Percentiles rank a stretch among this genome's conserved stretches.
These are phyloP conservation scores for Melanopsichium pennsylvanicum DNA, from an alignment of 1,284 basidiomycete species.

Conservation along the genomic window DNA sequence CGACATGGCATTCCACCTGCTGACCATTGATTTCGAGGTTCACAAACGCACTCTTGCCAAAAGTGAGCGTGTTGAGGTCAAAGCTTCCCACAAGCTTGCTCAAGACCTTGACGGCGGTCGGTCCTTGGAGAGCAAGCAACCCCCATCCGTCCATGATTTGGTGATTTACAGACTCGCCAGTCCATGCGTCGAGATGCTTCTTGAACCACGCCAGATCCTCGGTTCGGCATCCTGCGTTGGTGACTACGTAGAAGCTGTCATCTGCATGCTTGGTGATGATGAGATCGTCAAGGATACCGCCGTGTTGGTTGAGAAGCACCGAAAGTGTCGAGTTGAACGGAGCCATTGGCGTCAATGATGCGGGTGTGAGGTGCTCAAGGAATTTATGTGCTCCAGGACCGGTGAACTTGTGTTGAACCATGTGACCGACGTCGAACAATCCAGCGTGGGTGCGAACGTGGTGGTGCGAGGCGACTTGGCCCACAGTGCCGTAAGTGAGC, in stretches of 20 bases:
- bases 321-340: slow-evolving; percentile 77
- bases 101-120: slow-evolving; percentile 80
- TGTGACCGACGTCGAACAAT: slow-evolving; percentile 97
- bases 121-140: slow-evolving; percentile 89
- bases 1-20: slow-evolving; percentile 75
- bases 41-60: slow-evolving; percentile 60
- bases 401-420: slow-evolving; percentile 72
- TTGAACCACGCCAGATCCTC: slow-evolving; percentile 83
- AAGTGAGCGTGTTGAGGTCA: slow-evolving; percentile 71
- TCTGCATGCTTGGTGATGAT: slow-evolving; percentile 68
- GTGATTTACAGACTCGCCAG: slow-evolving; percentile 74
- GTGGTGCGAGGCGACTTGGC: slow-evolving; percentile 81
- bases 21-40: slow-evolving; percentile 69
- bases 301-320: slow-evolving; percentile 84
- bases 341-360: slow-evolving; percentile 74
- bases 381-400: slow-evolving; percentile 71
- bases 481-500: slow-evolving; percentile 76
- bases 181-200: slow-evolving; percentile 70
- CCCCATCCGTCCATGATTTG: slow-evolving; percentile 86
- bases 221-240: slow-evolving; percentile 87
- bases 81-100: slow-evolving; percentile 69
- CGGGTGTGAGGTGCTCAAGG: slow-evolving; percentile 76
- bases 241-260: slow-evolving; percentile 87
- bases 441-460: slow-evolving; percentile 85
- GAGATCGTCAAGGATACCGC: slow-evolving; percentile 94